Percentiles rank a stretch among this genome's conserved stretches.
phyloP scores from a whole-genome alignment of 495 filamentous ascomycete genomes.

The Saxophila tyrrhenica region DNA sequence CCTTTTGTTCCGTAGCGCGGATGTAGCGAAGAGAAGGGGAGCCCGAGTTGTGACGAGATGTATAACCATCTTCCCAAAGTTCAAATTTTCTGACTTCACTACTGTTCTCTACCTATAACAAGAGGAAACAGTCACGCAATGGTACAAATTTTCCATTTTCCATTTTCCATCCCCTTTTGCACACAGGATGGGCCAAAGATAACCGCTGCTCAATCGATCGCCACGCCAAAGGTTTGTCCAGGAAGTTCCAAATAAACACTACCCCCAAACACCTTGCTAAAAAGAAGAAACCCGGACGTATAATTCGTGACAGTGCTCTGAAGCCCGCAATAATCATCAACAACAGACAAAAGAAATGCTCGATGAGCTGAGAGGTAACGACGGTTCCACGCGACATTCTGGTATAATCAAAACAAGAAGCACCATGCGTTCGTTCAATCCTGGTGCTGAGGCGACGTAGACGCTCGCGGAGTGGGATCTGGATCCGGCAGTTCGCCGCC shows the following conservation, averaged over 20 bases:
- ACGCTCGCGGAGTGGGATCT: slow-evolving; percentile 19
- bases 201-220: too few relatives aligned
- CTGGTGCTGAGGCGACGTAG: slow-evolving; percentile 9
- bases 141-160: background rate
- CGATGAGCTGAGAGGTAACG: background rate
- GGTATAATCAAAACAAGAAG: background rate
- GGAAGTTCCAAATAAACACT: background rate
- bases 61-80: too few relatives aligned
- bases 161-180: too few relatives aligned
- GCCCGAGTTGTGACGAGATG: background rate
- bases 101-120: background rate
- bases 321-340: background rate
- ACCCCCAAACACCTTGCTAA: background rate
- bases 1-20: background rate
- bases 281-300: background rate
- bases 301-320: background rate
- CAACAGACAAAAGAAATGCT: background rate
- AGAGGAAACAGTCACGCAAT: too few relatives aligned
- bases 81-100: background rate
- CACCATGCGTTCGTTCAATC: slow-evolving; percentile 1
- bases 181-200: too few relatives aligned
- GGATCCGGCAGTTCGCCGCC: slow-evolving; percentile 6
- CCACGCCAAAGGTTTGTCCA: background rate
- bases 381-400: background rate
- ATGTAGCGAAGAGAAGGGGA: too few relatives aligned